These are phyloP conservation scores for Xylariaceae sp. DNA, from an alignment of 2,329 filamentous ascomycete genomes.

Conservation along the genomic window DNA sequence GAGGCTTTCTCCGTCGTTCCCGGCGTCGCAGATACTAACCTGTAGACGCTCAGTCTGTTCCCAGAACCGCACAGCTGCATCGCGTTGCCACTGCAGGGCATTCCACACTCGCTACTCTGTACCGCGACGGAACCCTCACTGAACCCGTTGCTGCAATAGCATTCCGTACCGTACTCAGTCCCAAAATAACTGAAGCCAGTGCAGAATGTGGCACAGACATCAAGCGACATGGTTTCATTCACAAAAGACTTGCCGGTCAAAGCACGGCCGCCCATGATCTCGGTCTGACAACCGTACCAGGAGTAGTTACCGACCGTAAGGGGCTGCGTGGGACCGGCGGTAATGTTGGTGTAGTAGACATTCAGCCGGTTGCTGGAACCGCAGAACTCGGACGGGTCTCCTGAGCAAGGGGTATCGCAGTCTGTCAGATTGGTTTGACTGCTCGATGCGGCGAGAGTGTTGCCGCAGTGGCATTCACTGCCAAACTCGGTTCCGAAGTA, in stretches of 20 bases:
- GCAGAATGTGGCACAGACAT: slow-evolving; percentile 31
- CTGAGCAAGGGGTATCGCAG: slow-evolving; percentile 25
- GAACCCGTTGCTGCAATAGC: slow-evolving; percentile 31
- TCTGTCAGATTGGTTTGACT: slow-evolving; percentile 18
- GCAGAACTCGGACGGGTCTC: slow-evolving; percentile 25
- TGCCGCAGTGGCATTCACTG: slow-evolving; percentile 36
- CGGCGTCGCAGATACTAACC: slow-evolving; percentile 8
- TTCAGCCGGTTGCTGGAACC: slow-evolving; percentile 25
- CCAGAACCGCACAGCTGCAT: slow-evolving; percentile 31
- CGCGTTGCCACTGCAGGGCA: slow-evolving; percentile 31
- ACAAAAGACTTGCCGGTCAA: slow-evolving; percentile 18
- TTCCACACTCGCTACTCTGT: slow-evolving; percentile 24
- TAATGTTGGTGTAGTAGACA: slow-evolving; percentile 23
- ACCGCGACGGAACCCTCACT: slow-evolving; percentile 13
- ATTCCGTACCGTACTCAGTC: slow-evolving; percentile 29
- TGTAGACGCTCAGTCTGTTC: slow-evolving; percentile 31
- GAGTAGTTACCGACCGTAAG: slow-evolving; percentile 20
- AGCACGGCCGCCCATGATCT: slow-evolving; percentile 12
- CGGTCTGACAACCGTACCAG: slow-evolving; percentile 20
- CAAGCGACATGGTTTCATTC: slow-evolving; percentile 34
- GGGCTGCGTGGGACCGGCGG: slow-evolving; percentile 18
- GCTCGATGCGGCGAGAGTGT: slow-evolving; percentile 19
- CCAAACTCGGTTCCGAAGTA: slow-evolving; percentile 19
- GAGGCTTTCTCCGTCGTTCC: background rate
- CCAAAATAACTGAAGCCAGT: slow-evolving; percentile 38